Percentiles rank a stretch among this genome's conserved stretches.
Conservation (phyloP, 2,329 filamentous ascomycete species). For the Stromatinia cepivora region DNA sequence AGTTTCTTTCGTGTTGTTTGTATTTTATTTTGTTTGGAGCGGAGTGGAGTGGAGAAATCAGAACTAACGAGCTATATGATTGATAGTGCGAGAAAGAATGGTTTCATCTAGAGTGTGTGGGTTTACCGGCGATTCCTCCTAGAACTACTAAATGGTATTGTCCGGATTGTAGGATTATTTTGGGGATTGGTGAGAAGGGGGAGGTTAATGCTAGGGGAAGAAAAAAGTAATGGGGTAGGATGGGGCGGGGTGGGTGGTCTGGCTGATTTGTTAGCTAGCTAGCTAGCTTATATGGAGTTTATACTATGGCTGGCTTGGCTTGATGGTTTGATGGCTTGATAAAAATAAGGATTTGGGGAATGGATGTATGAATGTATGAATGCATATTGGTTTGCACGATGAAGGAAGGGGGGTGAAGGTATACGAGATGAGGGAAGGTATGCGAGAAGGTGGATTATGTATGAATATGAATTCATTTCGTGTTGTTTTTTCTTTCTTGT, state of each 20-base stretch:
- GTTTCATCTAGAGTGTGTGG: slow-evolving; percentile 82
- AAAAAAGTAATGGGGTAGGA: slow-evolving; percentile 36
- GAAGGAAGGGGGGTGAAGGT: no score
- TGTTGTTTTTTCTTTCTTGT: no score
- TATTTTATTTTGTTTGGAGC: slow-evolving; percentile 18
- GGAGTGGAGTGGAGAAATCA: not conserved
- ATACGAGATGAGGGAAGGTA: no score
- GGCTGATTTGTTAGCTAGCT: not conserved
- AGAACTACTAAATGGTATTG: slow-evolving; percentile 83
- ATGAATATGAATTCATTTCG: no score
- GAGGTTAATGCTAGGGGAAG: slow-evolving; percentile 51
- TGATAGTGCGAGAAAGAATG: slow-evolving; percentile 74
- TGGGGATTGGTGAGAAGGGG: slow-evolving; percentile 64
- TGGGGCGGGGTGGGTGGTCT: not conserved
- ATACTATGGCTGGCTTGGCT: not conserved
- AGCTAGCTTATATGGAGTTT: slow-evolving; percentile 5
- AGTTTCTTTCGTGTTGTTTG: slow-evolving; percentile 42
- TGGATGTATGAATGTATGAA: not conserved
- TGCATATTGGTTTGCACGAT: not conserved
- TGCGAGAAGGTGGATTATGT: no score
- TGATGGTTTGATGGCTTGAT: not conserved
- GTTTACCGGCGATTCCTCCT: slow-evolving; percentile 64
- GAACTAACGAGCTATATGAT: slow-evolving; percentile 28
- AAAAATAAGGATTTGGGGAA: not conserved
- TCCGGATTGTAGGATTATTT: slow-evolving; percentile 66